Evolutionary conservation across 495 filamentous ascomycete genomes (phyloP).

Genomic region (Podospora comata): DNA sequence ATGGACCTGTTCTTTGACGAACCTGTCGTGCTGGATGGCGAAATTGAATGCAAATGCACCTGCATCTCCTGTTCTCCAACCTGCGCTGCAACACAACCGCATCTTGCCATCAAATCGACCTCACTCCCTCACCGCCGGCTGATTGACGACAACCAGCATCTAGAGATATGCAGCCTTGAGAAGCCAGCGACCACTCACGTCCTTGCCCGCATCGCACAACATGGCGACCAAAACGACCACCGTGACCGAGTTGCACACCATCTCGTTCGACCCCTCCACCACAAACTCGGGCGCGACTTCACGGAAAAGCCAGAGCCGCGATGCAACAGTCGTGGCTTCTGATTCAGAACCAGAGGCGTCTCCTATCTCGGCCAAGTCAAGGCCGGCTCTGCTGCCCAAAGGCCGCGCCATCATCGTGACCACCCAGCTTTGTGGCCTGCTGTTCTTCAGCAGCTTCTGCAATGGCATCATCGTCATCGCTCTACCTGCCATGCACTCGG

Average conservation of each 20-base stretch:
- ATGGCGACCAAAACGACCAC: neutral
- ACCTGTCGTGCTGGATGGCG: neutral
- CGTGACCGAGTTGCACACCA: neutral
- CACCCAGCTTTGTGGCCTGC: constrained; percentile 35
- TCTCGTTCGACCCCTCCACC: neutral
- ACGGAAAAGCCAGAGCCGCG: neutral
- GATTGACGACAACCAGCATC: neutral
- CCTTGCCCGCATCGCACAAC: neutral
- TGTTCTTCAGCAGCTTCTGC: constrained; percentile 39
- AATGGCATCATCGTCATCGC: constrained; percentile 47
- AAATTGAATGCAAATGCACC: neutral
- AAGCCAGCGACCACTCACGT: neutral
- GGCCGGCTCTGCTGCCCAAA: neutral
- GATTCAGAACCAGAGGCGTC: neutral
- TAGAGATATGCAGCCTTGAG: neutral
- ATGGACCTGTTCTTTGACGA: neutral
- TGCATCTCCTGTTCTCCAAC: neutral
- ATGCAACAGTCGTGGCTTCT: neutral
- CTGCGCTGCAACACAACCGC: no score
- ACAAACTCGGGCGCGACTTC: neutral
- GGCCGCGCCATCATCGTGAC: constrained; percentile 9
- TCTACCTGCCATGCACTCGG: constrained; percentile 49
- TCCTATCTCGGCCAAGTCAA: neutral
- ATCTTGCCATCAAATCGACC: neutral
- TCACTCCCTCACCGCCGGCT: neutral